phyloP scores from a whole-genome alignment of 139 green algal species.

The Closterium sp. region DNA sequence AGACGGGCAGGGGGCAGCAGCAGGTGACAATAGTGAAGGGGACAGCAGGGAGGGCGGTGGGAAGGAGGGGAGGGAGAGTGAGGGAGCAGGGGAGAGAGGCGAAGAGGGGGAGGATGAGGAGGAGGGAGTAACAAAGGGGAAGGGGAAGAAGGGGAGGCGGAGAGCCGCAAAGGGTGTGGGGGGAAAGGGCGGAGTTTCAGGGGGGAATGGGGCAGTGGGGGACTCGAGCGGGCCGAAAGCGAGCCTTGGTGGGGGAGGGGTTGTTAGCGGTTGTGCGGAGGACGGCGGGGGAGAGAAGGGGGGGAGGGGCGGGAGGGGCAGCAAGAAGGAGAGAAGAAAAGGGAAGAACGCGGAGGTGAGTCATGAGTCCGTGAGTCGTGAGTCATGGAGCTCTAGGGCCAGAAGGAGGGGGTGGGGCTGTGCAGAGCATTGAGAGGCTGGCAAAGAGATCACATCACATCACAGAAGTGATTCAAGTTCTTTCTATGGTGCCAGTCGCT shows the following conservation, averaged over 20 bases:
- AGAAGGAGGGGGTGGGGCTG: too few species aligned
- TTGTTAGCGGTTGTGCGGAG: neutral
- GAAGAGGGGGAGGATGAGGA: conserved; percentile 9
- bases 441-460: too few species aligned
- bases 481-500: too few species aligned
- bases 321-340: neutral
- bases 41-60: neutral
- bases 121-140: conserved; percentile 36
- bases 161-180: conserved; percentile 6
- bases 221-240: neutral
- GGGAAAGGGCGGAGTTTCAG: neutral
- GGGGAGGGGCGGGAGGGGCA: neutral
- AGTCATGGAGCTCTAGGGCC: too few species aligned
- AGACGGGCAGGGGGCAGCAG: neutral
- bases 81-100: neutral
- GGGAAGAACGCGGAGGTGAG: conserved; percentile 9
- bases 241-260: neutral
- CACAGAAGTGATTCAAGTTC: too few species aligned
- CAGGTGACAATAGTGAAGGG: neutral
- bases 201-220: neutral
- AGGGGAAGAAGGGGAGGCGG: conserved; percentile 13
- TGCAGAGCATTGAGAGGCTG: too few species aligned
- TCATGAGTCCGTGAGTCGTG: too few species aligned
- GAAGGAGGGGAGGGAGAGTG: conserved; percentile 8
- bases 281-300: conserved; percentile 6